Percentiles rank a stretch among this genome's conserved stretches.
Evolutionary conservation across 805 yeast species (phyloP).

Genomic region (Candida arabinofermentans): DNA sequence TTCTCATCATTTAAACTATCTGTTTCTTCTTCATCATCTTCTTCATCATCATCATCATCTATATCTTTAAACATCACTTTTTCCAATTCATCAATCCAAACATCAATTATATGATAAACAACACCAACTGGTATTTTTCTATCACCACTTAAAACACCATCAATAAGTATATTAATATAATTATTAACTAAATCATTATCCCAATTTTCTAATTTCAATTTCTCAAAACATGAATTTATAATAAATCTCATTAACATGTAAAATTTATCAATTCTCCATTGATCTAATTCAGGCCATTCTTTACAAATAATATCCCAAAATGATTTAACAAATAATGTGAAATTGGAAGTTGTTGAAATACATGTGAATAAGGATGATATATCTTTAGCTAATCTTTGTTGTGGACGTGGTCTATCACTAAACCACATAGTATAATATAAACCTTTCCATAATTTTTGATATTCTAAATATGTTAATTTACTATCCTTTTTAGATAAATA

Average conservation of each 20-base stretch:
- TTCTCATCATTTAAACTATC: slow-evolving; percentile 20
- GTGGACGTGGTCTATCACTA: slow-evolving; percentile 89
- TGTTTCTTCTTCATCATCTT: slow-evolving; percentile 38
- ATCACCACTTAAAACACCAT: slow-evolving; percentile 47
- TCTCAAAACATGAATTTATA: slow-evolving; percentile 57
- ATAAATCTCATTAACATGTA: slow-evolving; percentile 77
- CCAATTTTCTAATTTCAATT: slow-evolving; percentile 55
- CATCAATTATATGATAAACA: slow-evolving; percentile 81
- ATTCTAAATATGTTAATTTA: slow-evolving; percentile 47
- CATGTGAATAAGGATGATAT: slow-evolving; percentile 54
- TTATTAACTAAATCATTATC: slow-evolving; percentile 39
- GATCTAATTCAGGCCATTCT: slow-evolving; percentile 85
- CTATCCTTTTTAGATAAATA: slow-evolving; percentile 40
- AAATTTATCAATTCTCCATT: slow-evolving; percentile 84
- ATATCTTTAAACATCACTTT: slow-evolving; percentile 49
- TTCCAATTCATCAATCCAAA: slow-evolving; percentile 81
- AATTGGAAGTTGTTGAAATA: slow-evolving; percentile 39
- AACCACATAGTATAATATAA: slow-evolving; percentile 94
- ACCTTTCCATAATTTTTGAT: slow-evolving; percentile 94
- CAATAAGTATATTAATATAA: slow-evolving; percentile 37
- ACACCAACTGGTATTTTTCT: slow-evolving; percentile 65
- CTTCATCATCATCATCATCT: slow-evolving; percentile 44
- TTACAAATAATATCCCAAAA: slow-evolving; percentile 76
- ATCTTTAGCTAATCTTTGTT: slow-evolving; percentile 73
- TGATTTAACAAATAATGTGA: slow-evolving; percentile 55